phyloP scores from a whole-genome alignment of 371 early-diverging fungal species.

The Neoconidiobolus thromboides region DNA sequence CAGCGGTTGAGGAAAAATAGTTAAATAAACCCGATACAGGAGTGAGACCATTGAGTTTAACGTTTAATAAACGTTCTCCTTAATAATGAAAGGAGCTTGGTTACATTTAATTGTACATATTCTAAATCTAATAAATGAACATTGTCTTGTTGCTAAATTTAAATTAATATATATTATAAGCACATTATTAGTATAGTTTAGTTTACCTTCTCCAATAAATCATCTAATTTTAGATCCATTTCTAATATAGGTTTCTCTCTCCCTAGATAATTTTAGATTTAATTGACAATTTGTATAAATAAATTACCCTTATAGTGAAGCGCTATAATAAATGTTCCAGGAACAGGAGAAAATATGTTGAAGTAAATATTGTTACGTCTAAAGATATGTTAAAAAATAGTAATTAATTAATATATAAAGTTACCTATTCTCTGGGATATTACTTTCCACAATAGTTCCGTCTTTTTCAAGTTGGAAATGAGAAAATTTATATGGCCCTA shows the following conservation, averaged over 20 bases:
- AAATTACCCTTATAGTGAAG: constrained; percentile 58
- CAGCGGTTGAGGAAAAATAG: too few relatives aligned
- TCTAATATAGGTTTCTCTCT: constrained; percentile 85
- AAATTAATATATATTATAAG: neutral
- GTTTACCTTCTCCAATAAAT: constrained; percentile 68
- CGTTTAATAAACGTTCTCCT: constrained; percentile 32
- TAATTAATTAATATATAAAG: constrained; percentile 1
- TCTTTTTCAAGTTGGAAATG: constrained; percentile 72
- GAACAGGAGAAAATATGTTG: constrained; percentile 64
- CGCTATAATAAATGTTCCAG: constrained; percentile 76
- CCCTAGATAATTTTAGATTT: constrained; percentile 13
- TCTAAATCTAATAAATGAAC: constrained; percentile 73
- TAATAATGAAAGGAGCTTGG: constrained; percentile 24
- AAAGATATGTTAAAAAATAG: constrained; percentile 3
- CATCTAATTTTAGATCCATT: constrained; percentile 89
- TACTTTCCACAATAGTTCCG: constrained; percentile 80
- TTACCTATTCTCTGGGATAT: constrained; percentile 72
- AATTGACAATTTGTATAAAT: neutral
- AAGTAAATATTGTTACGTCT: constrained; percentile 78
- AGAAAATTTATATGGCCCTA: constrained; percentile 57
- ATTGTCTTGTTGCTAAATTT: constrained; percentile 70
- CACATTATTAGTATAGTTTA: neutral
- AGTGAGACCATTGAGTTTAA: too few relatives aligned
- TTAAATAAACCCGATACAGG: too few relatives aligned
- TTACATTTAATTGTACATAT: constrained; percentile 66